Conservation (phyloP, 257 asterid species). For the Henckelia pumila region DNA sequence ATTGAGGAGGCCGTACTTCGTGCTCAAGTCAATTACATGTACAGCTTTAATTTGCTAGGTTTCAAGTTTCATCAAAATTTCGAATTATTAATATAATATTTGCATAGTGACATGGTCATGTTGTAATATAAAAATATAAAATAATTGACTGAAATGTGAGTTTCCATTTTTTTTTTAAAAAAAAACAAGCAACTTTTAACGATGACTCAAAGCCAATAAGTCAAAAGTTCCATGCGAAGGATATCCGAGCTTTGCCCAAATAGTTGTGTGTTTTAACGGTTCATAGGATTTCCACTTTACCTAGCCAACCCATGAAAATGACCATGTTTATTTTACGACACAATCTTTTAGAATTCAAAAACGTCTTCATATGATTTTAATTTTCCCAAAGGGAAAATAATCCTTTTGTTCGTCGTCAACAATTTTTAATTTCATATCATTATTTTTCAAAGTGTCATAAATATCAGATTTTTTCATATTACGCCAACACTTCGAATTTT, state of each 20-base stretch:
- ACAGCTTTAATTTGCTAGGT: neutral
- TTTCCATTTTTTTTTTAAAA: neutral
- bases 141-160: neutral
- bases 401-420: too few species aligned
- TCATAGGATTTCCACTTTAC: too few species aligned
- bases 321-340: constrained; percentile 37
- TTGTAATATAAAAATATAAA: too few species aligned
- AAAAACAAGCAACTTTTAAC: too few species aligned
- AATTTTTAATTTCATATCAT: too few species aligned
- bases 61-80: neutral
- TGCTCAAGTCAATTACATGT: neutral
- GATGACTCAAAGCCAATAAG: too few species aligned
- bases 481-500: too few species aligned
- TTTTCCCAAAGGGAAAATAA: neutral
- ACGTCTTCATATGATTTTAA: constrained; percentile 16
- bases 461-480: too few species aligned
- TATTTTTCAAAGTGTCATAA: too few species aligned
- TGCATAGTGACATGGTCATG: neutral
- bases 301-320: constrained; percentile 20
- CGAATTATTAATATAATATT: too few species aligned
- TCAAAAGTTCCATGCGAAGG: neutral
- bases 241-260: too few species aligned
- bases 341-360: constrained; percentile 34
- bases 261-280: too few species aligned
- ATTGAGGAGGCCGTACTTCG: neutral